Evolutionary conservation across 257 asterid genomes (phyloP).

Genomic region (Solanum lycopersicoides): DNA sequence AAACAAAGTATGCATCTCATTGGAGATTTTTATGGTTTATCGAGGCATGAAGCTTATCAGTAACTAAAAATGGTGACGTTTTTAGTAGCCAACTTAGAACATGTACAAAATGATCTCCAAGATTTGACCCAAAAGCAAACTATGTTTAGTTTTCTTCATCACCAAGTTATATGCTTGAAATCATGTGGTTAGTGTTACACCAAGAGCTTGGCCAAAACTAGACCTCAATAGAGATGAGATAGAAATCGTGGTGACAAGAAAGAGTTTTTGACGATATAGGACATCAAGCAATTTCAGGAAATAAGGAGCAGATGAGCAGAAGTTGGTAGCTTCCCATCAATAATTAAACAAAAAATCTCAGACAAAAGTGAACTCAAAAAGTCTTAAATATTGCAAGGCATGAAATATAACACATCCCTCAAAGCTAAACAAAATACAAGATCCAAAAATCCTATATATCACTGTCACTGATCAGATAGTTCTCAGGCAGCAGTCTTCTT

Average conservation of each 20-base stretch:
- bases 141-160: background rate
- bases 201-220: background rate
- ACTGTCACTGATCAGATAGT: background rate
- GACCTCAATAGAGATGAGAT: background rate
- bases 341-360: background rate
- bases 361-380: background rate
- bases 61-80: no score
- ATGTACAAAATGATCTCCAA: background rate
- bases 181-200: no score
- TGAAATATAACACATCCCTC: background rate
- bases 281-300: background rate
- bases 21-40: no score
- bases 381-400: background rate
- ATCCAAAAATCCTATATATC: background rate
- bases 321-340: background rate
- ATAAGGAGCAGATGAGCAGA: background rate
- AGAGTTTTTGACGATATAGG: background rate
- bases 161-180: background rate
- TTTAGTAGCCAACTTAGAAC: background rate
- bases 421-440: background rate
- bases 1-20: no score
- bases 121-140: background rate
- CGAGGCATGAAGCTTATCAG: no score
- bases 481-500: slow-evolving; percentile 18
- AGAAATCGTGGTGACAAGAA: background rate